phyloP scores from a whole-genome alignment of 2,329 filamentous ascomycete species.

The Fusarium sp. region DNA sequence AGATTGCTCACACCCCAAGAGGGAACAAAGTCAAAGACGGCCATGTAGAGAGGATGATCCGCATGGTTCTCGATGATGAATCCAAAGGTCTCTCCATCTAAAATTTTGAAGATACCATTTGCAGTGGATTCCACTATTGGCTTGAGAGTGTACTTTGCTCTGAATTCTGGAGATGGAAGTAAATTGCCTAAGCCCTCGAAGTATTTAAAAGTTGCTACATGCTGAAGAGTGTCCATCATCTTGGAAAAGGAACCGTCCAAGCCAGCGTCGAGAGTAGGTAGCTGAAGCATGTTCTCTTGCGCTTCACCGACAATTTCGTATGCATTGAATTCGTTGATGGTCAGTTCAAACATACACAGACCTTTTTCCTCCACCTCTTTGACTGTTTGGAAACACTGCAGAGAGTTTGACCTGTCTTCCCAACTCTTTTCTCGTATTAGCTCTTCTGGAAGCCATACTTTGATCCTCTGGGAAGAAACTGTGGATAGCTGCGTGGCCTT shows the following conservation, averaged over 20 bases:
- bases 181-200: not conserved
- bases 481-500: not conserved
- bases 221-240: not conserved
- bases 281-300: not conserved
- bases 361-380: accelerated
- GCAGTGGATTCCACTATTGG: accelerated
- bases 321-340: accelerated
- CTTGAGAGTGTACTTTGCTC: accelerated
- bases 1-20: not conserved
- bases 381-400: accelerated
- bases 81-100: accelerated
- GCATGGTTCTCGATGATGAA: not conserved
- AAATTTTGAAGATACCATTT: accelerated
- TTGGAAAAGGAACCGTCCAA: accelerated
- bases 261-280: accelerated
- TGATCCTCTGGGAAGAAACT: accelerated
- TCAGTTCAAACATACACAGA: not conserved
- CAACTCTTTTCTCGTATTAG: accelerated
- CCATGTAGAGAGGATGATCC: not conserved
- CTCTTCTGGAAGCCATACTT: not conserved
- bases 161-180: accelerated
- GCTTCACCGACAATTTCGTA: not conserved
- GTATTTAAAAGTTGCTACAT: not conserved
- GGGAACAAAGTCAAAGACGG: not conserved
- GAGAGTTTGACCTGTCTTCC: accelerated